Percentiles rank a stretch among this genome's conserved stretches.
These are phyloP conservation scores for Trametopsis cervina DNA, from an alignment of 768 basidiomycete species.

Conservation along the genomic window DNA sequence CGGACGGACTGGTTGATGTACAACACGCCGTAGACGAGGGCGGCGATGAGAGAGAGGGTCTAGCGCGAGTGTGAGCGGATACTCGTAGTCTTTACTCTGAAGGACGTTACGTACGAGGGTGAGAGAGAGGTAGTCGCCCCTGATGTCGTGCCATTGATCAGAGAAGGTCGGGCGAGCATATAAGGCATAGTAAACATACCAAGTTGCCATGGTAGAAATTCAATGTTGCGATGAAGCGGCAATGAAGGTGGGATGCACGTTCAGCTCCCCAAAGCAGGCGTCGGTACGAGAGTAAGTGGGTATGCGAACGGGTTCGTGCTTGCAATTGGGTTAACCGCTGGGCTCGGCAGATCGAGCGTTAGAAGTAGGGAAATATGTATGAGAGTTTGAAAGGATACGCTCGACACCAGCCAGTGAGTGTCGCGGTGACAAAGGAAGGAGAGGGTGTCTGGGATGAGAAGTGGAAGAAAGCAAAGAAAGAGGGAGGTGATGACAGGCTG, in stretches of 20 bases:
- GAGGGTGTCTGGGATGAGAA: too few species aligned
- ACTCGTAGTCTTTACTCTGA: neutral
- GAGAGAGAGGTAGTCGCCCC: constrained; percentile 11
- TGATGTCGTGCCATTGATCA: constrained; percentile 1
- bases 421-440: too few species aligned
- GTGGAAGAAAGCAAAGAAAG: too few species aligned
- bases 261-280: too few species aligned
- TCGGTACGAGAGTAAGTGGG: too few species aligned
- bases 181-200: constrained; percentile 1
- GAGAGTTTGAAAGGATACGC: too few species aligned
- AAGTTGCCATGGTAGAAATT: constrained; percentile 12
- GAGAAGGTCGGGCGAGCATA: neutral
- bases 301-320: too few species aligned
- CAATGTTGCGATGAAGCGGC: neutral
- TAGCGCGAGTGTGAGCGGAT: neutral
- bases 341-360: too few species aligned
- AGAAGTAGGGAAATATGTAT: too few species aligned
- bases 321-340: too few species aligned
- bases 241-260: neutral
- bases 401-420: too few species aligned
- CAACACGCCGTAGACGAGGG: constrained; percentile 9
- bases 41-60: constrained; percentile 8
- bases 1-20: constrained; percentile 5
- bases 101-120: constrained; percentile 4
- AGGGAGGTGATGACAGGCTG: too few species aligned